phyloP scores from a whole-genome alignment of 352 stramenopile genomes.

The Phytopythium mirpurense region DNA sequence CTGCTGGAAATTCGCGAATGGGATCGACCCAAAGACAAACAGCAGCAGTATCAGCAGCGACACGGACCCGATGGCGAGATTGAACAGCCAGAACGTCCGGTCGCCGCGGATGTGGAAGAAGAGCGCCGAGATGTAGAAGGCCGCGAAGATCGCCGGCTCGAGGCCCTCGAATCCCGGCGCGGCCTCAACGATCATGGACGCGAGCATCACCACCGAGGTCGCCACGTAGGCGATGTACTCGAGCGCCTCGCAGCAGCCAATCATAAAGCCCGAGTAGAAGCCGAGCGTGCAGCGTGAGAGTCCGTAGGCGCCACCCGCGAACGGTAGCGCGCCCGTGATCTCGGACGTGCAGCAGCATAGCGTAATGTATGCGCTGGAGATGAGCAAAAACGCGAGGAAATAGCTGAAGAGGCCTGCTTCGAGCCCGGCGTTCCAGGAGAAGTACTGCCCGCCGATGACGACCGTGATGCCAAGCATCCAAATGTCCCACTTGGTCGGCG shows the following conservation, averaged over 20 bases:
- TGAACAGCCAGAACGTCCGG: slow-evolving; percentile 39
- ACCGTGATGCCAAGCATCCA: slow-evolving; percentile 49
- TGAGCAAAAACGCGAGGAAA: slow-evolving; percentile 30
- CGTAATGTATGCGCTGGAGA: slow-evolving; percentile 28
- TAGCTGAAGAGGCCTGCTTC: slow-evolving; percentile 34
- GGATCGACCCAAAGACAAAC: slow-evolving; percentile 30
- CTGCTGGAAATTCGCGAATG: slow-evolving; percentile 17
- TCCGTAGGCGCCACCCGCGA: slow-evolving; percentile 37
- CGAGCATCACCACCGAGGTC: slow-evolving; percentile 22
- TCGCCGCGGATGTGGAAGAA: slow-evolving; percentile 25
- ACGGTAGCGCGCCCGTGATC: slow-evolving; percentile 36
- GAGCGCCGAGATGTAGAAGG: slow-evolving; percentile 30
- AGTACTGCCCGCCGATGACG: slow-evolving; percentile 48
- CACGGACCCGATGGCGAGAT: slow-evolving; percentile 18
- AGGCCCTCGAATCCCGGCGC: slow-evolving; percentile 7
- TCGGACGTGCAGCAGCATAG: slow-evolving; percentile 41
- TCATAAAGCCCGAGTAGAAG: slow-evolving; percentile 38
- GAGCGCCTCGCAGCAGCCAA: slow-evolving; percentile 43
- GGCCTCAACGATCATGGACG: slow-evolving; percentile 25
- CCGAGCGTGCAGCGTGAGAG: slow-evolving; percentile 33
- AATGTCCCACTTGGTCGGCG: slow-evolving; percentile 28
- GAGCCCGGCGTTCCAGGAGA: slow-evolving; percentile 43
- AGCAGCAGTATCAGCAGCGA: slow-evolving; percentile 32
- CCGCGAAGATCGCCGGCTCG: slow-evolving; percentile 20
- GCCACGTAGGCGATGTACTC: slow-evolving; percentile 45